Base-by-base conservation (phyloP, 192 early-diverging fungal species). In the Coemansia aciculifera region DNA sequence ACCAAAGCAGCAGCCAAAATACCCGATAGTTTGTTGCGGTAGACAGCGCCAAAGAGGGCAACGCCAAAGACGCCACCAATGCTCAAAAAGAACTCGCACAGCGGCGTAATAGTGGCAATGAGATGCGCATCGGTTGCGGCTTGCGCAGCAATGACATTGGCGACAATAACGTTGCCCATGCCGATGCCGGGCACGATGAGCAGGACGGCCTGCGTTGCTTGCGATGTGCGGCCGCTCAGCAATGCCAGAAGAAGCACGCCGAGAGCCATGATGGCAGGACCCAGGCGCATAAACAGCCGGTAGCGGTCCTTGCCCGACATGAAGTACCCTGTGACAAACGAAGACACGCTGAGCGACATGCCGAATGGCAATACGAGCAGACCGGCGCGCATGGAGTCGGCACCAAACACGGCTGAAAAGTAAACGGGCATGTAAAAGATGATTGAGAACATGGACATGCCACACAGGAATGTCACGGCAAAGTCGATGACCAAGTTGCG, bases 351-450 rank as follows among this genome's bases (percentile, higher is more conserved):
- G 5, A 91, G 77, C 44, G 87, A 83, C 44, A 93, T 61, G 51
- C 94, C 88, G 36, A 94, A 75, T 0, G 95, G 93, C 56, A 98
- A 71, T 21, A 89, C 75, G 42, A 90, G 81, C n/a, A 98, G 60
- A n/a, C 94, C 95, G 15, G 92, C 86, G 8, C 75, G 37, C 34
- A 90, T 93, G 1, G 95, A 89, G 38, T 87, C 79, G 42, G 85
- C 84, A 32, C 91, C 90, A 63, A 86, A 84, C 8, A 93, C 91
- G 36, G 94, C 83, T 57, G 89, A 87, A 73, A 88, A 93, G 34
- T 85, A 90, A 9, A 91, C 67, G 19, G 91, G 90, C 65, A 87
- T 71, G 67, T 86, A 91, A 38, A 88, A 92, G 23, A 86, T 69
- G 9, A 74, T 68, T n/a, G 78, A 63, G 17, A 86, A 79, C 73